These are phyloP conservation scores for Trichopus zeylanicus DNA, from an alignment of 116 monocot genomes.

Conservation along the genomic window DNA sequence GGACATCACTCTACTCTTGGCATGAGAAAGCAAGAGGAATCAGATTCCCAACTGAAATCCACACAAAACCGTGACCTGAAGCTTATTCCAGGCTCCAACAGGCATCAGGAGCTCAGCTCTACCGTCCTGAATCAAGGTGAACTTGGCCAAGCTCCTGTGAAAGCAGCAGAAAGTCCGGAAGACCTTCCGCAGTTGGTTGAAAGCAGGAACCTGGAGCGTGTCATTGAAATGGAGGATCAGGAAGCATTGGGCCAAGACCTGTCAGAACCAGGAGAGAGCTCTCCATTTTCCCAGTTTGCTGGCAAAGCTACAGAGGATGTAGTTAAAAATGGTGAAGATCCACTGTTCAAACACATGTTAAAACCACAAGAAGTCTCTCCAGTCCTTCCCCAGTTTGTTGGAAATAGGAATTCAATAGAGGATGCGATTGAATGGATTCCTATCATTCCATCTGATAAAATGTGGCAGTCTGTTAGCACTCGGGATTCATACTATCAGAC, in stretches of 20 bases:
- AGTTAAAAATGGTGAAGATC: no score
- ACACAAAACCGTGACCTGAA: slow-evolving; percentile 12
- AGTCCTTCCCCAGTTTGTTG: slow-evolving; percentile 9
- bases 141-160: neutral
- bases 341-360: neutral
- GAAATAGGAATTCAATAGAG: neutral
- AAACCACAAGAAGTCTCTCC: slow-evolving; percentile 7
- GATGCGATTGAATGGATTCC: slow-evolving; percentile 7
- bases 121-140: slow-evolving; percentile 8
- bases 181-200: no score
- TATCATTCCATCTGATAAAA: slow-evolving; percentile 10
- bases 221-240: neutral
- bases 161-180: neutral
- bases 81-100: slow-evolving; percentile 24
- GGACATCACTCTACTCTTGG: neutral
- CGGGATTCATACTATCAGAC: slow-evolving; percentile 10
- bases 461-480: slow-evolving; percentile 17
- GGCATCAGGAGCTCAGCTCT: slow-evolving; percentile 12
- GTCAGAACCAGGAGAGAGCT: slow-evolving; percentile 3
- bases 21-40: slow-evolving; percentile 1
- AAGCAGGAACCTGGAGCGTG: neutral
- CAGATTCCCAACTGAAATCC: neutral
- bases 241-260: neutral
- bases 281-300: no score
- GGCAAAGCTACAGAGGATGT: no score